Evolutionary conservation across 2,329 filamentous ascomycete species (phyloP).

Genomic region (Talaromyces amestolkiae): DNA sequence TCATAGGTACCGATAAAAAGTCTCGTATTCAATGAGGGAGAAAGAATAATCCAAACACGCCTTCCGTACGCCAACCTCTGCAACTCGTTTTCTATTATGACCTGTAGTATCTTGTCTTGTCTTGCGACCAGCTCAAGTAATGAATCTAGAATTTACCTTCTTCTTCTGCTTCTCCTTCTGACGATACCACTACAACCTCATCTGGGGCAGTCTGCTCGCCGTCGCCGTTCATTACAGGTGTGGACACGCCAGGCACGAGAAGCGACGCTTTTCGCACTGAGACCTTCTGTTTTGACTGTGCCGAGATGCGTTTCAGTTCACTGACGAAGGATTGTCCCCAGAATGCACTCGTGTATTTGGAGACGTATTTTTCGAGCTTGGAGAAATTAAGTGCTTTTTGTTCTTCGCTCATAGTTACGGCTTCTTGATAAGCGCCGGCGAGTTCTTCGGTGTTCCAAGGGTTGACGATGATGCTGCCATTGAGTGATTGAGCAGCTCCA

Average conservation of each 20-base stretch:
- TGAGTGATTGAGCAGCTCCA: slow-evolving; percentile 85
- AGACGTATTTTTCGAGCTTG: slow-evolving; percentile 88
- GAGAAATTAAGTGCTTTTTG: slow-evolving; percentile 78
- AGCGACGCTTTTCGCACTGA: slow-evolving; percentile 32
- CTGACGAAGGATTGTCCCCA: slow-evolving; percentile 87
- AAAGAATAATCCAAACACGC: slow-evolving; percentile 9
- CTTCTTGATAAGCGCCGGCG: slow-evolving; percentile 85
- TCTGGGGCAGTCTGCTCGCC: slow-evolving; percentile 10
- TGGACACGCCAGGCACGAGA: slow-evolving; percentile 19
- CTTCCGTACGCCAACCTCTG: slow-evolving; percentile 5
- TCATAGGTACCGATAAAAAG: not conserved
- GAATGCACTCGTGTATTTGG: slow-evolving; percentile 93
- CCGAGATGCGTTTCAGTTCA: slow-evolving; percentile 66
- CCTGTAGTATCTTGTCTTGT: not conserved
- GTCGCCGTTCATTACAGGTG: slow-evolving; percentile 22
- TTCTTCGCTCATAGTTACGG: slow-evolving; percentile 89
- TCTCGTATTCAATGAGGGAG: slow-evolving; percentile 6
- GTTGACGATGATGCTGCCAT: slow-evolving; percentile 87
- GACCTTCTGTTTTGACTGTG: slow-evolving; percentile 37
- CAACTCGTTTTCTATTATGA: slow-evolving; percentile 9
- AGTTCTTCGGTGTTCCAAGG: slow-evolving; percentile 96
- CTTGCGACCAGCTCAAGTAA: not conserved
- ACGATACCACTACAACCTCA: slow-evolving; percentile 13
- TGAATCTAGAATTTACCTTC: slow-evolving; percentile 1
- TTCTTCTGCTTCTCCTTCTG: not conserved